phyloP scores from a whole-genome alignment of 257 asterid species.

The Mitragyna speciosa region DNA sequence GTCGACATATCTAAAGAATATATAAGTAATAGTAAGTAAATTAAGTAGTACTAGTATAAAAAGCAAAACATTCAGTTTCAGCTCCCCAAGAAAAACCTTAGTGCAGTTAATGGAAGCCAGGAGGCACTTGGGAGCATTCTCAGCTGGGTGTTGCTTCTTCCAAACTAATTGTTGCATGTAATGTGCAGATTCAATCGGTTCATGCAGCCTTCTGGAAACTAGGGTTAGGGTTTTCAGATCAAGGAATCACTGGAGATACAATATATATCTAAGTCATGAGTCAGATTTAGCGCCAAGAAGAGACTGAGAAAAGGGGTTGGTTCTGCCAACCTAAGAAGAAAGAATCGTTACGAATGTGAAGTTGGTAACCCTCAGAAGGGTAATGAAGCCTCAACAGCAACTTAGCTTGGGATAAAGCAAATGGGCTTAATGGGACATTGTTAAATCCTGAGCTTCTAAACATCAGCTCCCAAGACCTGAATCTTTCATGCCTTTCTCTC shows the following conservation, averaged over 20 bases:
- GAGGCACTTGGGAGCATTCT: conserved; percentile 1
- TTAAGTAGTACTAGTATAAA: conserved; percentile 21
- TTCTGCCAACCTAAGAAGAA: conserved; percentile 97
- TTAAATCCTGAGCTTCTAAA: conserved; percentile 61
- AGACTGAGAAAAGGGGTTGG: conserved; percentile 87
- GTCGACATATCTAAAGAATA: neutral
- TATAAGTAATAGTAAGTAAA: neutral
- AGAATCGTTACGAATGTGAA: conserved; percentile 51
- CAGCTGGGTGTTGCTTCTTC: conserved; percentile 15
- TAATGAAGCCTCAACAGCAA: conserved; percentile 81
- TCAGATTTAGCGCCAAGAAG: conserved; percentile 70
- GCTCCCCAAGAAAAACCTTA: conserved; percentile 41
- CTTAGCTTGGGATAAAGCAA: conserved; percentile 87
- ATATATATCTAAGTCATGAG: neutral
- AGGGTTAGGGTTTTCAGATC: conserved; percentile 60
- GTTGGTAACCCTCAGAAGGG: conserved; percentile 94
- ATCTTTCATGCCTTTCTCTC: conserved; percentile 74
- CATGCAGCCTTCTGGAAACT: conserved; percentile 33
- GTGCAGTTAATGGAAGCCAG: conserved; percentile 15
- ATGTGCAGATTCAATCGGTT: neutral
- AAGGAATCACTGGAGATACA: conserved; percentile 3
- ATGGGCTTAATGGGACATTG: conserved; percentile 67
- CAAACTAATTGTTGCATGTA: conserved; percentile 17
- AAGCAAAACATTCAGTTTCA: conserved; percentile 26
- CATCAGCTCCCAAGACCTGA: conserved; percentile 75